Evolutionary conservation across 345 rosid species (phyloP), one percentile per base, ranked within the genome.

Genomic region (Pugionium cornutum): DNA sequence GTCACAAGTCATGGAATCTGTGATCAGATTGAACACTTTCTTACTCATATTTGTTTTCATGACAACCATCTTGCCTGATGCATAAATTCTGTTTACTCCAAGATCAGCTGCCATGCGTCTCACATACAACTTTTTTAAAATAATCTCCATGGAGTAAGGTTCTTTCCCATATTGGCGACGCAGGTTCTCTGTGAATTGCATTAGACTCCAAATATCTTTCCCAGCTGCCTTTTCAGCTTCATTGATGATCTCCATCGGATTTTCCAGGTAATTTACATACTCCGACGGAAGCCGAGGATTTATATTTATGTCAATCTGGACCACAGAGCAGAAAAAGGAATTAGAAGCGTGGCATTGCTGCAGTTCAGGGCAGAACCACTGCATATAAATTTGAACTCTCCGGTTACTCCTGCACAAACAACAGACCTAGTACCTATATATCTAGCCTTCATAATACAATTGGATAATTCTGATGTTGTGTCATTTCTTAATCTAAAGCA

Each of bases 41-140:
- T 81, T 81, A 68, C 82, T 89, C 95, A 85, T 86, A 67, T 79
- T 88, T 67, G 96, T 83, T 81, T 85, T 70, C 97, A 88, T 85
- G 70, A 81, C 80, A 73, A 92, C 98, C 83, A 84, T 83, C 82
- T 86, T 92, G 66, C 97, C 97, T 69, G 88, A 78, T 53, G 88
- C 79, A 77, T 81, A 83, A 48, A 92, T 83, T 82, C 82, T 77
- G 52, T 67, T 79, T 52, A 92, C 84, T 79, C 97, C 98, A 69
- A 92, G 82, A 78, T 92, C 98, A 61, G 98, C 92, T 5, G 96
- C 97, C 97, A 92, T 92, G 79, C 98, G 86, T 78, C 89, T 86
- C 68, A 82, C 89, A 58, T 89, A 89, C 27, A 89, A 79, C 86
- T 86, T 89, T 84, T 89, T 92, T 80, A 92, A 80, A 25, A 89